Evolutionary conservation across 1,284 basidiomycete genomes (phyloP).

Genomic region (Marasmius tenuissimus): DNA sequence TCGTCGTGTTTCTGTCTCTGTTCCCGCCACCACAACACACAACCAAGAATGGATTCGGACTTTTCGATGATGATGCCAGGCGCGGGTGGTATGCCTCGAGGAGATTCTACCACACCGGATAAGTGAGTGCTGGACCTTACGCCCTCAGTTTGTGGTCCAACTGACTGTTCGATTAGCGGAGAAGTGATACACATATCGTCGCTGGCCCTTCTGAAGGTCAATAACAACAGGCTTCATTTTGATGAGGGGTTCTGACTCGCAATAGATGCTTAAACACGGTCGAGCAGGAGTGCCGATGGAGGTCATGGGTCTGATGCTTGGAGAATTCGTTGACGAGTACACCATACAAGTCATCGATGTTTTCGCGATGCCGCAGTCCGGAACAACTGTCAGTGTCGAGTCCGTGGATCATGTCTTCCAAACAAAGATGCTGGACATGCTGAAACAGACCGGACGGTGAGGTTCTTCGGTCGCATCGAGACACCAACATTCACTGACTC

Average conservation of each 20-base stretch:
- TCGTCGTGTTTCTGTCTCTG: constrained; percentile 8
- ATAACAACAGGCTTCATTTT: constrained; percentile 12
- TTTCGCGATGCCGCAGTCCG: constrained; percentile 99
- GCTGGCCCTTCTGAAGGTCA: constrained; percentile 87
- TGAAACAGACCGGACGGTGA: constrained; percentile 97
- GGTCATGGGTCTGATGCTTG: constrained; percentile 99
- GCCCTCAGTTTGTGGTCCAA: constrained; percentile 9
- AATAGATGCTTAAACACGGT: constrained; percentile 98
- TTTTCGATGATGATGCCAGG: constrained; percentile 61
- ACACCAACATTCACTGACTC: not conserved
- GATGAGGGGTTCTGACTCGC: not conserved
- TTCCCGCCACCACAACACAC: not conserved
- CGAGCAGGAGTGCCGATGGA: constrained; percentile 99
- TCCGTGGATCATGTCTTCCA: constrained; percentile 99
- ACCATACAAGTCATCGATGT: constrained; percentile 98
- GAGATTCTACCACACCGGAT: constrained; percentile 64
- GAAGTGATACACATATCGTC: constrained; percentile 97
- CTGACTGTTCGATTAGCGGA: constrained; percentile 55
- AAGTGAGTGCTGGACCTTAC: constrained; percentile 48
- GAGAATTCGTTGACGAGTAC: constrained; percentile 99
- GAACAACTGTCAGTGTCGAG: constrained; percentile 98
- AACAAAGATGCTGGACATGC: constrained; percentile 98
- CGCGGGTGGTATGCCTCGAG: constrained; percentile 36
- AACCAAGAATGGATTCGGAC: constrained; percentile 48
- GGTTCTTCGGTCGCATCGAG: constrained; percentile 23